Conservation (phyloP, 2,329 filamentous ascomycete species). For the Hypoxylon sp. region DNA sequence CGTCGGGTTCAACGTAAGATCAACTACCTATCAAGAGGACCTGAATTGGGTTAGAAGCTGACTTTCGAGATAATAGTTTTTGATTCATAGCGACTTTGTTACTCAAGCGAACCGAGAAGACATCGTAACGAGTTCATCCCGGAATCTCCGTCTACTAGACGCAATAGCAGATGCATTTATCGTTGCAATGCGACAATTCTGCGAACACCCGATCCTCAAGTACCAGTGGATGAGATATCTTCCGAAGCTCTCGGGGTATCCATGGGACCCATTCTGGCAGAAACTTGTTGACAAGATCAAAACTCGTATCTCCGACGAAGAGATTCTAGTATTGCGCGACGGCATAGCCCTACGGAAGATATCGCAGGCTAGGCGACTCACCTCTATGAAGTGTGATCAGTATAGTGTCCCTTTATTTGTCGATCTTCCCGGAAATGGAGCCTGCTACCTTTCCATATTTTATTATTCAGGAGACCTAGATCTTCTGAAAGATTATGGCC, state of each 20-base stretch:
- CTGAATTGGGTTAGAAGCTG: background rate
- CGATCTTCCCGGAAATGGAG: conserved; percentile 23
- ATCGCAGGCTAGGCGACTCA: background rate
- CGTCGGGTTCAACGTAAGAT: conserved; percentile 59
- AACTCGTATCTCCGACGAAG: background rate
- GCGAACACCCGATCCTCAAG: conserved; percentile 54
- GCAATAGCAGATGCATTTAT: conserved; percentile 57
- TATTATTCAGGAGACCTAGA: conserved; percentile 17
- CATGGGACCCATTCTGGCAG: conserved; percentile 14
- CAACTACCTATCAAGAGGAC: background rate
- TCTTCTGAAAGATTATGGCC: conserved; percentile 26
- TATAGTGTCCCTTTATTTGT: conserved; percentile 46
- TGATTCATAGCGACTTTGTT: conserved; percentile 66
- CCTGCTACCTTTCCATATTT: conserved; percentile 34
- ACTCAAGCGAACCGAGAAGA: conserved; percentile 61
- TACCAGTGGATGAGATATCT: conserved; percentile 63
- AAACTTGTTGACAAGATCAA: conserved; percentile 26
- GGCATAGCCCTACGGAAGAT: background rate
- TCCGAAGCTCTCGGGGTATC: conserved; percentile 48
- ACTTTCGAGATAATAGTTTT: conserved; percentile 53
- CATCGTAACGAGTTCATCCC: conserved; percentile 53
- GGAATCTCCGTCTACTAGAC: conserved; percentile 56
- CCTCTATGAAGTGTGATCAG: conserved; percentile 17
- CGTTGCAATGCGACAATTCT: conserved; percentile 56
- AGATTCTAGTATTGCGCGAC: conserved; percentile 3